Conservation (phyloP, 306 rosid genomes). For the Abrus pulchellus region DNA sequence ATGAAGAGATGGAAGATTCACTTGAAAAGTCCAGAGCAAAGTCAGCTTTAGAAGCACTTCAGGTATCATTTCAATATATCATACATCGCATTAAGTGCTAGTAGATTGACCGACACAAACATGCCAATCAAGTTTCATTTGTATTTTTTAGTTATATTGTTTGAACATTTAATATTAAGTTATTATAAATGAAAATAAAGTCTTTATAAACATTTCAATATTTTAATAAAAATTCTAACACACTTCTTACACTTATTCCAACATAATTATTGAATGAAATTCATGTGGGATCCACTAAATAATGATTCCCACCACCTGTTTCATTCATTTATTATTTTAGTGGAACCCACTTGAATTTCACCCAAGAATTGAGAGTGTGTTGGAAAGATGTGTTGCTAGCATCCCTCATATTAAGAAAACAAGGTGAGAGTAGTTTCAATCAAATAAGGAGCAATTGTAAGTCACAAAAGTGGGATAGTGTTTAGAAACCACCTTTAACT, state of each 20-base stretch:
- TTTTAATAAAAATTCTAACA: background rate
- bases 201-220: background rate
- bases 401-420: background rate
- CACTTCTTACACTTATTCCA: no score
- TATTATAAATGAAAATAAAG: slow-evolving; percentile 8
- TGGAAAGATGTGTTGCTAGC: background rate
- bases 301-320: background rate
- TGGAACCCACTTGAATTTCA: background rate
- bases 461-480: background rate
- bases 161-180: slow-evolving; percentile 8
- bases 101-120: background rate
- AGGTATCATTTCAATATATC: slow-evolving; percentile 61
- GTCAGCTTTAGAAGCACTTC: slow-evolving; percentile 84
- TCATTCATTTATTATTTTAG: background rate
- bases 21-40: slow-evolving; percentile 74
- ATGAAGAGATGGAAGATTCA: slow-evolving; percentile 56
- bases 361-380: background rate
- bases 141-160: background rate
- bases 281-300: background rate
- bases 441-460: background rate
- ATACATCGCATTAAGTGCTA: background rate
- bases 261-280: background rate
- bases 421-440: background rate
- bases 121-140: background rate
- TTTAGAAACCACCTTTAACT: background rate